These are phyloP conservation scores for Zostera marina DNA, from an alignment of 116 monocot genomes.

Conservation along the genomic window DNA sequence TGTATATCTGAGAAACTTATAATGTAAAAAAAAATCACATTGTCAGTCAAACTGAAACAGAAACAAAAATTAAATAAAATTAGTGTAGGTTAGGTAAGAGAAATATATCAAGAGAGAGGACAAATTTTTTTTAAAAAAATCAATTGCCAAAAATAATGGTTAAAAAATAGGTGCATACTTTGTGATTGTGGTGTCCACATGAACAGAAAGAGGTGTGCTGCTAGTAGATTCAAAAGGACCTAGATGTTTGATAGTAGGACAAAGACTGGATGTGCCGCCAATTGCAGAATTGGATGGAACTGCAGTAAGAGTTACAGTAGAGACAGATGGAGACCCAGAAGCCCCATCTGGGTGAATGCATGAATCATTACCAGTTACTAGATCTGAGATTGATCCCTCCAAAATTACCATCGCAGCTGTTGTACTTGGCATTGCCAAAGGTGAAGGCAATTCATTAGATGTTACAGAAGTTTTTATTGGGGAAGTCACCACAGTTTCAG, in stretches of 20 bases:
- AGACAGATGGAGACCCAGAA: constrained; percentile 22
- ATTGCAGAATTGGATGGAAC: constrained; percentile 1
- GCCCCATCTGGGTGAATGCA: constrained; percentile 5
- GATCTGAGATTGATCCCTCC: constrained; percentile 25
- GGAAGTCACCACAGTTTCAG: constrained; percentile 14
- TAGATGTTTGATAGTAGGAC: constrained; percentile 3
- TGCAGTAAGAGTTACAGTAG: constrained; percentile 13
- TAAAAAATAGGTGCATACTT: constrained; percentile 11
- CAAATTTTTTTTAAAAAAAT: neutral
- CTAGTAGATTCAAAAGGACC: constrained; percentile 9
- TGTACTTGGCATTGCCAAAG: constrained; percentile 8
- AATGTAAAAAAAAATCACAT: constrained; percentile 22
- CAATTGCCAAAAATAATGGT: neutral
- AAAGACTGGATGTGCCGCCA: neutral
- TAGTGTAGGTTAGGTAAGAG: neutral
- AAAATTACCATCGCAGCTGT: constrained; percentile 6
- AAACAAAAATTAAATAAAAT: neutral
- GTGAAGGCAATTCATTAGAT: constrained; percentile 14
- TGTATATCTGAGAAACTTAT: constrained; percentile 12
- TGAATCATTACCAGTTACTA: constrained; percentile 12
- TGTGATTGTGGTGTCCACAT: constrained; percentile 12
- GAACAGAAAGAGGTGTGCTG: constrained; percentile 4
- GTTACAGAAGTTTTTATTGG: constrained; percentile 8
- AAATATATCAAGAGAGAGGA: too few species aligned
- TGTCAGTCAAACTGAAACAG: constrained; percentile 15